Conservation (phyloP, 2,329 filamentous ascomycete genomes). For the Pseudogymnoascus sp. region DNA sequence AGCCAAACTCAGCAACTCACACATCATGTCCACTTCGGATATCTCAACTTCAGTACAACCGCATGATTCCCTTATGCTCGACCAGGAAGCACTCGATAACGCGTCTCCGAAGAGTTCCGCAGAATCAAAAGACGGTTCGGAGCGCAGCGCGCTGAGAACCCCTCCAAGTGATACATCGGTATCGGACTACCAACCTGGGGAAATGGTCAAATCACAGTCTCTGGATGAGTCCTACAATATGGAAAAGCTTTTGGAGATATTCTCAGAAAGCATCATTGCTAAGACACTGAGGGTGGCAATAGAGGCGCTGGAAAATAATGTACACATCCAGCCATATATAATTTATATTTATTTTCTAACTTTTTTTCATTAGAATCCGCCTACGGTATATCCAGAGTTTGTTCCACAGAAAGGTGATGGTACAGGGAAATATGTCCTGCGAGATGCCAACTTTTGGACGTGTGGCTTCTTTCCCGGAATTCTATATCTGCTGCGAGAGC, state of each 20-base stretch:
- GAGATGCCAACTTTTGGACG: slow-evolving; percentile 28
- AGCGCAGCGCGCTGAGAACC: neutral
- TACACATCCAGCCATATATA: neutral
- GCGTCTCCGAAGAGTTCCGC: neutral
- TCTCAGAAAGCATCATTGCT: slow-evolving; percentile 17
- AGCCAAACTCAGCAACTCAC: neutral
- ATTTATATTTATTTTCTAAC: neutral
- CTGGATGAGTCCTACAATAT: neutral
- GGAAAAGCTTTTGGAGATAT: slow-evolving; percentile 14
- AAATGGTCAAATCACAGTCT: neutral
- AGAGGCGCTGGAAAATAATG: slow-evolving; percentile 10
- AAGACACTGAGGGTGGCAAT: slow-evolving; percentile 20
- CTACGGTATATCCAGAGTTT: slow-evolving; percentile 19
- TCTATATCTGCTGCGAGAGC: slow-evolving; percentile 30
- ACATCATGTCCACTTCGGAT: neutral
- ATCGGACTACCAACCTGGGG: neutral
- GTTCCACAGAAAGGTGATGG: slow-evolving; percentile 17
- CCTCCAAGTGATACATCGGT: neutral
- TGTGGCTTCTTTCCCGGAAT: slow-evolving; percentile 34
- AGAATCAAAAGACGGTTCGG: neutral
- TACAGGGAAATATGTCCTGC: slow-evolving; percentile 15
- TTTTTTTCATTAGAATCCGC: slow-evolving; percentile 14
- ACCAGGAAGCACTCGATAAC: neutral
- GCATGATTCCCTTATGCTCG: neutral
- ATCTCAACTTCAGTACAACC: neutral